phyloP scores from a whole-genome alignment of 768 basidiomycete genomes.

The Leccinum boreale region DNA sequence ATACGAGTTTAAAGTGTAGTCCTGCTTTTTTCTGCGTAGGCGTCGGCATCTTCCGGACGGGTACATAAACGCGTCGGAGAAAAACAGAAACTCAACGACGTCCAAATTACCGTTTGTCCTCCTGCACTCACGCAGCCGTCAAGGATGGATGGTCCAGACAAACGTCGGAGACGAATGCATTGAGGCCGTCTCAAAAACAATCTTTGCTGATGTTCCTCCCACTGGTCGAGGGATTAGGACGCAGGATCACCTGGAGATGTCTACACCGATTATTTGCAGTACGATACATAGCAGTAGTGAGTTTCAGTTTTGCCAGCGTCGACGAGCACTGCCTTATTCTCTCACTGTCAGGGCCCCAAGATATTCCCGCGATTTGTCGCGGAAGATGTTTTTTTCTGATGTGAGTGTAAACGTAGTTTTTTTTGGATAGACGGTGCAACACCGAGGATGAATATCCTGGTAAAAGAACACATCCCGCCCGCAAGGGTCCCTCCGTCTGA shows the following conservation, averaged over 20 bases:
- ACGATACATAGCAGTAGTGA: slow-evolving; percentile 13
- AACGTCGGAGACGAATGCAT: slow-evolving; percentile 64
- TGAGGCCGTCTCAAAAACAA: slow-evolving; percentile 77
- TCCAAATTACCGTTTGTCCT: slow-evolving; percentile 80
- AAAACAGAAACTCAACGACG: slow-evolving; percentile 48
- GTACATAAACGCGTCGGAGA: slow-evolving; percentile 28
- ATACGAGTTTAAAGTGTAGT: not conserved
- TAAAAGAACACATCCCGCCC: slow-evolving; percentile 79
- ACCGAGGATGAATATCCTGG: slow-evolving; percentile 83
- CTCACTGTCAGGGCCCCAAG: slow-evolving; percentile 6
- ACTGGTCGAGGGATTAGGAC: slow-evolving; percentile 84
- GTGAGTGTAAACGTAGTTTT: not conserved
- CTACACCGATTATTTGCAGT: slow-evolving; percentile 39
- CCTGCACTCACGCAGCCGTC: slow-evolving; percentile 33
- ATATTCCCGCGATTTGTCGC: not conserved
- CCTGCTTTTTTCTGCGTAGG: not conserved
- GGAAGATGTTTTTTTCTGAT: not conserved
- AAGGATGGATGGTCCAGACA: slow-evolving; percentile 87
- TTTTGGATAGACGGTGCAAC: slow-evolving; percentile 15
- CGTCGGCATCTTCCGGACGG: slow-evolving; percentile 25
- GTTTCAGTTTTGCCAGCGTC: not conserved
- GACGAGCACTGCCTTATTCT: not conserved
- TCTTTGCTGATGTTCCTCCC: slow-evolving; percentile 90
- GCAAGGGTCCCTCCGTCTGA: slow-evolving; percentile 33
- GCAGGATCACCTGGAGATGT: slow-evolving; percentile 90